Evolutionary conservation across 1,284 basidiomycete genomes (phyloP), one percentile per base, ranked within the genome.

Genomic region (Ceratobasidium sp.): DNA sequence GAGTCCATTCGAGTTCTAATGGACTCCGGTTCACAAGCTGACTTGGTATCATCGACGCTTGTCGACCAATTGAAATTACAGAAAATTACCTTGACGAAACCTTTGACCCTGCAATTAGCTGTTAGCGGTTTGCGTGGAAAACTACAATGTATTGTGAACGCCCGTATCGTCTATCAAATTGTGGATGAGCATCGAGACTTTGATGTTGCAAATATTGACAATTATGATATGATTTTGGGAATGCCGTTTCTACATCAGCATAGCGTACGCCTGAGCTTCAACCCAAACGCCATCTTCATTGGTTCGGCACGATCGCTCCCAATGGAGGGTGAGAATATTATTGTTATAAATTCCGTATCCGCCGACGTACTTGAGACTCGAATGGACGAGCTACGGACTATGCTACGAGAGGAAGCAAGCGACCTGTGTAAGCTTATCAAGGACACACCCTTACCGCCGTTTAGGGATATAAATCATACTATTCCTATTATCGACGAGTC

Each of bases 1-100:
- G 74, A 80, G 0, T 76, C 79, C 0, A 76, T 76, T 0, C 50
- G 76, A 0, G 81, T 81, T 0, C 64, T 84, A 6, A 26, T 84
- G 0, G 80, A 84, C 50, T 75, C 79, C 0, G 81, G 82, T 0
- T 83, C 80, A 0, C 75, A 83, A 1, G 79, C 79, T 0, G 82
- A 85, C 55, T 82, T 84, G 53, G 76, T 85, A 61, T 84, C 81
- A 2, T 79, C 80, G 0, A 80, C 73, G 1, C 32, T 84, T 0
- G 82, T 76, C 0, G 80, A 84, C 69, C 81, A 83, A 61, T 65
- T 83, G 0, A 74, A 76, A 0, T 5, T 82, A 0, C 62, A 71
- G 10, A 46, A 70, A 0, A 71, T 76, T 0, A 72, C 74, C 1
- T 55, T 82, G 0, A 71, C 60, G 0, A 81, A 80, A 21, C 81